Evolutionary conservation across 108 stramenopile genomes (phyloP).

Genomic region (Poteriospumella lacustris): DNA sequence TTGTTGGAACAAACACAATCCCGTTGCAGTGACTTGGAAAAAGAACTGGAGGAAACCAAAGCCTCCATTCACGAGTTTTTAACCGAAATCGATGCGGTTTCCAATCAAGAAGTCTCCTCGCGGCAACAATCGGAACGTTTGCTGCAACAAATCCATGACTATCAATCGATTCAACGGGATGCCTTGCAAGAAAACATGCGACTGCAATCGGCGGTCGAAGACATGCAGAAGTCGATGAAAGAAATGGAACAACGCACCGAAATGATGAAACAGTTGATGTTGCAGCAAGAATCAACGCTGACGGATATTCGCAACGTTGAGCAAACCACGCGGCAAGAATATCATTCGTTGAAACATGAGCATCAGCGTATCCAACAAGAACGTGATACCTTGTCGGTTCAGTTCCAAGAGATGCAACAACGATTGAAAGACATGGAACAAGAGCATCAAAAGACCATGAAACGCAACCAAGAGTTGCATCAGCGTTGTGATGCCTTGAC

Average conservation of each 20-base stretch:
- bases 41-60: background rate
- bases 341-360: no score
- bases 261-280: background rate
- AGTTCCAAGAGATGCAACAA: no score
- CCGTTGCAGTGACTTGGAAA: background rate
- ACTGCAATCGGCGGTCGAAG: background rate
- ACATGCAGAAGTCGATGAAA: background rate
- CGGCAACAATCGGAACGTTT: background rate
- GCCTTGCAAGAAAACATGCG: conserved; percentile 14
- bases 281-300: no score
- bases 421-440: no score
- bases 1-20: background rate
- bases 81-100: conserved; percentile 6
- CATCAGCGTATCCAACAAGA: no score
- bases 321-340: no score
- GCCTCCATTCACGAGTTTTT: conserved; percentile 1
- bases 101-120: background rate
- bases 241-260: background rate
- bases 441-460: no score
- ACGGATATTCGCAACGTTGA: no score
- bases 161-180: background rate
- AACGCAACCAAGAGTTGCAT: no score
- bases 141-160: background rate
- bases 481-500: no score
- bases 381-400: no score